These are phyloP conservation scores for Syzygium aqueum DNA, from an alignment of 345 rosid genomes.

Conservation along the genomic window DNA sequence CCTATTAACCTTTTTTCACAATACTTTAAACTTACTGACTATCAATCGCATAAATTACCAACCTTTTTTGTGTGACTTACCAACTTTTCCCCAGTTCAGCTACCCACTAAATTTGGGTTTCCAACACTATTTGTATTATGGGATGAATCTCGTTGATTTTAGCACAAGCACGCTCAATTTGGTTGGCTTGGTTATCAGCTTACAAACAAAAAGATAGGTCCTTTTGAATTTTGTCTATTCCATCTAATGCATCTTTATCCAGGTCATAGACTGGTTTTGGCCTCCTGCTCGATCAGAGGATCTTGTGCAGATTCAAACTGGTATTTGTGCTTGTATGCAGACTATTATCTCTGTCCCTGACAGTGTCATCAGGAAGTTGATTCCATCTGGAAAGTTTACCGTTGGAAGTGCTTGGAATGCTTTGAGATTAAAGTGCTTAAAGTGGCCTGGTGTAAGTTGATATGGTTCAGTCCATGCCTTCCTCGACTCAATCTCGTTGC, in stretches of 20 bases:
- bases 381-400: not conserved
- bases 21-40: too few species aligned
- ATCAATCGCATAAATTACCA: too few species aligned
- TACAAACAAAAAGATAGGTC: too few species aligned
- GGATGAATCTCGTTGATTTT: too few species aligned
- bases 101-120: too few species aligned
- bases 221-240: not conserved
- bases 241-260: not conserved
- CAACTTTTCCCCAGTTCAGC: not conserved
- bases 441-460: not conserved
- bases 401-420: not conserved
- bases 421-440: not conserved
- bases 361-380: not conserved
- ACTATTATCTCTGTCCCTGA: not conserved
- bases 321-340: not conserved
- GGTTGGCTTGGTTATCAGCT: too few species aligned
- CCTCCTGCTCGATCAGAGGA: not conserved
- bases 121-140: too few species aligned
- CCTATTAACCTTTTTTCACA: too few species aligned
- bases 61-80: too few species aligned
- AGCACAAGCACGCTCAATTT: too few species aligned
- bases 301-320: not conserved
- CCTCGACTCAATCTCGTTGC: not conserved
- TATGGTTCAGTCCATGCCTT: not conserved
- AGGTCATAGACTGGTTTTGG: not conserved